Conservation (phyloP, 768 basidiomycete genomes). For the Coprinopsis strossmayeri region DNA sequence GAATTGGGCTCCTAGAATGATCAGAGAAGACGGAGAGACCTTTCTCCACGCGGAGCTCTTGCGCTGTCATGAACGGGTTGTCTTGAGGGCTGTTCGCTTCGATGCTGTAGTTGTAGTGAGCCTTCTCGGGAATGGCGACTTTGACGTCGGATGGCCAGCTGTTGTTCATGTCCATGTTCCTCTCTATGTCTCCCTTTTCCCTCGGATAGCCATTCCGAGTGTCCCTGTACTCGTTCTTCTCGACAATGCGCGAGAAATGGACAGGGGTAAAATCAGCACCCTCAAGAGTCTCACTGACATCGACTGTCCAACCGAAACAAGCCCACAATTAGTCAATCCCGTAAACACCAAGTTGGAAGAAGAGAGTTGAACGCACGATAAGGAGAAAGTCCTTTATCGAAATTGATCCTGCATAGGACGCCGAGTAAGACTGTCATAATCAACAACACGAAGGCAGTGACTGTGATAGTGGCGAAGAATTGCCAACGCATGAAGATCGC, state of each 20-base stretch:
- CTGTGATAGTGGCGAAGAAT: constrained; percentile 42
- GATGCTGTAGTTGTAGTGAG: neutral
- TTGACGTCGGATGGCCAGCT: neutral
- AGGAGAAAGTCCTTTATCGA: constrained; percentile 47
- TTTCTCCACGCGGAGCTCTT: neutral
- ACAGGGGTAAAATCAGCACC: constrained; percentile 8
- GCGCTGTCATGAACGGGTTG: neutral
- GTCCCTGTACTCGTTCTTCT: neutral
- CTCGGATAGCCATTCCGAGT: neutral
- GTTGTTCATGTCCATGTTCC: neutral
- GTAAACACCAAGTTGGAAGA: neutral
- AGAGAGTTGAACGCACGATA: constrained; percentile 33
- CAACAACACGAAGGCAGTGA: constrained; percentile 35
- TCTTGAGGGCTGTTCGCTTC: neutral
- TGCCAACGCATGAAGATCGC: constrained; percentile 37
- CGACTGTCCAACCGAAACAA: neutral
- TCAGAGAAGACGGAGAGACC: neutral
- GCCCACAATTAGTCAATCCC: neutral
- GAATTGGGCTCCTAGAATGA: neutral
- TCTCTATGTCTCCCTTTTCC: neutral
- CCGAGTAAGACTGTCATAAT: constrained; percentile 34
- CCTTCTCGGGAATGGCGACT: neutral
- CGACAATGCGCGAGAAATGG: neutral
- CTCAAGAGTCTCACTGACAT: constrained; percentile 4
- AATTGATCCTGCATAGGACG: constrained; percentile 43